A percentile compares a stretch with the other conserved stretches of the same genome.
phyloP scores from a whole-genome alignment of 192 early-diverging fungal species.

The Gigaspora rosea region DNA sequence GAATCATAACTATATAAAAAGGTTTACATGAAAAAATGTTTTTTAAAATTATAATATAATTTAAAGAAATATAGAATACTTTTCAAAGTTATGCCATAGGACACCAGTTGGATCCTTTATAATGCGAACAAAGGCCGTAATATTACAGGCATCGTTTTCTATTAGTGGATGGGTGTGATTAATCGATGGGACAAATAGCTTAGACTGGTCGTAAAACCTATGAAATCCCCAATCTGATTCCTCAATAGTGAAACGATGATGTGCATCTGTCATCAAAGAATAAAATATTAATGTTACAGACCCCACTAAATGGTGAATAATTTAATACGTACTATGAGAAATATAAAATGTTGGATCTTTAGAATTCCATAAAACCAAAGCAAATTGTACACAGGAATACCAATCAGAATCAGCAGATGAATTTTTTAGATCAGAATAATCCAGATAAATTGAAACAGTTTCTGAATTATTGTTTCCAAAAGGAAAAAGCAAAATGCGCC shows the following conservation, averaged over 20 bases:
- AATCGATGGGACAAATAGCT: constrained; percentile 43
- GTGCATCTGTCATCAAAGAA: constrained; percentile 44
- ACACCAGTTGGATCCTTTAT: too few relatives aligned
- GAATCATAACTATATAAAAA: constrained; percentile 75
- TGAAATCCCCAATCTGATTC: constrained; percentile 98
- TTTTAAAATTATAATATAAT: constrained; percentile 81
- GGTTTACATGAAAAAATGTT: constrained; percentile 69
- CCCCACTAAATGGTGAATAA: too few relatives aligned
- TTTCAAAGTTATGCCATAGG: constrained; percentile 19
- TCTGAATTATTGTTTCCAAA: constrained; percentile 78
- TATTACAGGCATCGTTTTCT: constrained; percentile 55
- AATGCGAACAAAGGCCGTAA: too few relatives aligned
- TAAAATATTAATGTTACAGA: too few relatives aligned
- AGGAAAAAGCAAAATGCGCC: constrained; percentile 90
- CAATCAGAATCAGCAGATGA: constrained; percentile 63
- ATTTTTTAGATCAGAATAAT: constrained; percentile 71
- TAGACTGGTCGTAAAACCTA: constrained; percentile 61
- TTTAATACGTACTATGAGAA: constrained; percentile 51
- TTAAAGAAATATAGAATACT: constrained; percentile 72
- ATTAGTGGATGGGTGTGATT: constrained; percentile 61
- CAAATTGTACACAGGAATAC: too few relatives aligned
- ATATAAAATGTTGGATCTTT: constrained; percentile 61
- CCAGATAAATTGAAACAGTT: constrained; percentile 80
- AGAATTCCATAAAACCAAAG: constrained; percentile 75
- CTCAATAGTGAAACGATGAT: constrained; percentile 80